Percentiles rank a stretch among this genome's conserved stretches.
These are phyloP conservation scores for Chalciporus piperatus DNA, from an alignment of 768 basidiomycete genomes.

Conservation along the genomic window DNA sequence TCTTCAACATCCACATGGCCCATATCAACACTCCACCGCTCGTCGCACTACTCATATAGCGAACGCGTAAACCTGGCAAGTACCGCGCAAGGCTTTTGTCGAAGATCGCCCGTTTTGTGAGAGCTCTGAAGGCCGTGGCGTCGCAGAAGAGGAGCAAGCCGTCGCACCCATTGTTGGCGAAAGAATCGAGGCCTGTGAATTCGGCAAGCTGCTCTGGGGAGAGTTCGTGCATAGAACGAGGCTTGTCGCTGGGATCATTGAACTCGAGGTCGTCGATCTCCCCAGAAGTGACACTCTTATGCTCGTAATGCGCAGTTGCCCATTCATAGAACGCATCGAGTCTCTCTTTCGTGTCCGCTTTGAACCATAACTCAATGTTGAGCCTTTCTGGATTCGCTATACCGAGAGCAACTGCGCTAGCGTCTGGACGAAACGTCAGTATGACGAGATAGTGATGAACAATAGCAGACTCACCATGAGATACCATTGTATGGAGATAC, in stretches of 20 bases:
- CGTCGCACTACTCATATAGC: constrained; percentile 18
- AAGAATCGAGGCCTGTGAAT: constrained; percentile 9
- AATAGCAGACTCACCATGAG: constrained; percentile 12
- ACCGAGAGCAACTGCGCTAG: constrained; percentile 1
- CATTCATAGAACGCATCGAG: constrained; percentile 15
- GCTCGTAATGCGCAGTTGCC: constrained; percentile 14
- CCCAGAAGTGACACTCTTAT: constrained; percentile 16
- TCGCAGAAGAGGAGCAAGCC: constrained; percentile 14
- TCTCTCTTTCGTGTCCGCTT: constrained; percentile 8
- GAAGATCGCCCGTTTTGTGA: constrained; percentile 17
- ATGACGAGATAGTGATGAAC: not conserved
- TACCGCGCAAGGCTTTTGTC: constrained; percentile 9
- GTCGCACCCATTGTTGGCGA: constrained; percentile 7
- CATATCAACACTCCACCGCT: constrained; percentile 9
- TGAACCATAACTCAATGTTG: not conserved
- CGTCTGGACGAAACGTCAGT: constrained; percentile 1
- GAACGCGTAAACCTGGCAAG: constrained; percentile 14
- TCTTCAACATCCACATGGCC: constrained; percentile 10
- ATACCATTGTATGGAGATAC: constrained; percentile 20
- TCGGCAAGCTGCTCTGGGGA: constrained; percentile 9
- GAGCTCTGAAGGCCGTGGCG: not conserved
- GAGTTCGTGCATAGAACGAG: constrained; percentile 12
- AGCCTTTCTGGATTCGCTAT: not conserved
- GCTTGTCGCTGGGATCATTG: constrained; percentile 1
- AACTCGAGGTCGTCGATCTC: constrained; percentile 18